A percentile compares a stretch with the other conserved stretches of the same genome.
These are phyloP conservation scores for Silybum marianum DNA, from an alignment of 129 eudicot genomes.

Conservation along the genomic window DNA sequence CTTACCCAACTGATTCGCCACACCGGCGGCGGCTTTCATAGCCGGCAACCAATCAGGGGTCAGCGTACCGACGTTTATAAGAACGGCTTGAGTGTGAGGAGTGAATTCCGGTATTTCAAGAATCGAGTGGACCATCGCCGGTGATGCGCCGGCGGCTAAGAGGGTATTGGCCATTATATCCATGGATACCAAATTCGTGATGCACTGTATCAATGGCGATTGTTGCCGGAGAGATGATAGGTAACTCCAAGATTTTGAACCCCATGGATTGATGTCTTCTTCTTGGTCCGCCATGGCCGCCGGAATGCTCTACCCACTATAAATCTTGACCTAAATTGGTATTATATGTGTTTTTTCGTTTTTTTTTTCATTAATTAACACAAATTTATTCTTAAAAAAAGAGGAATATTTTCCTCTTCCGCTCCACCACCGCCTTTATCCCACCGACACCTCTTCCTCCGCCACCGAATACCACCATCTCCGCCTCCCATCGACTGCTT, in stretches of 20 bases:
- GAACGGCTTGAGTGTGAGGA: conserved; percentile 58
- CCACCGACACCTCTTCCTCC: not conserved
- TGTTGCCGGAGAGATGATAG: conserved; percentile 40
- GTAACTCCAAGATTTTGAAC: conserved; percentile 51
- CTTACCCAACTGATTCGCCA: conserved; percentile 44
- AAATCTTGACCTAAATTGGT: not conserved
- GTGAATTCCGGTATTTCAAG: conserved; percentile 89
- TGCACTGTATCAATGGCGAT: conserved; percentile 83
- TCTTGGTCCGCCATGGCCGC: conserved; percentile 27
- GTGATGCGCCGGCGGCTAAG: conserved; percentile 88
- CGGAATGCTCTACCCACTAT: not conserved
- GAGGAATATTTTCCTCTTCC: no score
- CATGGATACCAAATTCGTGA: conserved; percentile 88
- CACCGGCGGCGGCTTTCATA: conserved; percentile 72
- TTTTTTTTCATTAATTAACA: not conserved
- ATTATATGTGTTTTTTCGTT: not conserved
- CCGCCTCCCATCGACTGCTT: not conserved
- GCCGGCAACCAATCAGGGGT: conserved; percentile 76
- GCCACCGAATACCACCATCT: not conserved
- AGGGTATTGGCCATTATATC: conserved; percentile 91
- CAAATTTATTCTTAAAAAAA: no score
- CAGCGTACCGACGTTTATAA: conserved; percentile 84
- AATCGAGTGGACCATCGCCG: conserved; percentile 79
- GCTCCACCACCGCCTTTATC: not conserved
- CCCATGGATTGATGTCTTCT: conserved; percentile 28